These are phyloP conservation scores for Melastoma malabathricum DNA, from an alignment of 345 rosid genomes.

Conservation along the genomic window DNA sequence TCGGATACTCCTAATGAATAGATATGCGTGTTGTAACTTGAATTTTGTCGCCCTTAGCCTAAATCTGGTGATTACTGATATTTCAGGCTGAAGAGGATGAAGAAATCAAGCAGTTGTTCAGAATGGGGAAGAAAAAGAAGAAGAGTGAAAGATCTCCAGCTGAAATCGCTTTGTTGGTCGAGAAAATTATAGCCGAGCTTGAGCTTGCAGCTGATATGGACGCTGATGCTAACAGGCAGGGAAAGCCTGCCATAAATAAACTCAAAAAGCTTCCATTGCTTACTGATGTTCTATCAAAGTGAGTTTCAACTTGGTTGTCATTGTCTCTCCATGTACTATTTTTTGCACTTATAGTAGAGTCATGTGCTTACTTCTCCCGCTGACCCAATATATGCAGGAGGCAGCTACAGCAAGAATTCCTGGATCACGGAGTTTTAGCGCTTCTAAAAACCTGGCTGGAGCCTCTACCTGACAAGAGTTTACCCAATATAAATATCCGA, in stretches of 20 bases:
- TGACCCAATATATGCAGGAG: constrained; percentile 34
- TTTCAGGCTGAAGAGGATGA: constrained; percentile 84
- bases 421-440: constrained; percentile 90
- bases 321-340: not conserved
- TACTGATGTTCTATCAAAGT: constrained; percentile 88
- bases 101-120: constrained; percentile 72
- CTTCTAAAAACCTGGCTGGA: constrained; percentile 93
- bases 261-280: constrained; percentile 86
- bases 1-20: no score
- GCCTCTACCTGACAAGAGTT: constrained; percentile 97
- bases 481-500: constrained; percentile 89
- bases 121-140: constrained; percentile 77
- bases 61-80: no score
- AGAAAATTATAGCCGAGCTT: constrained; percentile 94
- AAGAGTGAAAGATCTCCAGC: constrained; percentile 85
- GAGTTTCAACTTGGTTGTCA: constrained; percentile 13
- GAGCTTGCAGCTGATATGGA: constrained; percentile 94
- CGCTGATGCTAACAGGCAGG: constrained; percentile 66
- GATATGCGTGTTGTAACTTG: not conserved
- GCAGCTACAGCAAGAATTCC: constrained; percentile 90
- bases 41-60: not conserved
- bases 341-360: constrained; percentile 1
- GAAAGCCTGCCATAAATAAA: constrained; percentile 87
- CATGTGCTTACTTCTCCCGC: not conserved
- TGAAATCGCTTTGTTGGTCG: constrained; percentile 72